Evolutionary conservation across 1,284 basidiomycete genomes (phyloP).

Genomic region (Mixia osmundae): DNA sequence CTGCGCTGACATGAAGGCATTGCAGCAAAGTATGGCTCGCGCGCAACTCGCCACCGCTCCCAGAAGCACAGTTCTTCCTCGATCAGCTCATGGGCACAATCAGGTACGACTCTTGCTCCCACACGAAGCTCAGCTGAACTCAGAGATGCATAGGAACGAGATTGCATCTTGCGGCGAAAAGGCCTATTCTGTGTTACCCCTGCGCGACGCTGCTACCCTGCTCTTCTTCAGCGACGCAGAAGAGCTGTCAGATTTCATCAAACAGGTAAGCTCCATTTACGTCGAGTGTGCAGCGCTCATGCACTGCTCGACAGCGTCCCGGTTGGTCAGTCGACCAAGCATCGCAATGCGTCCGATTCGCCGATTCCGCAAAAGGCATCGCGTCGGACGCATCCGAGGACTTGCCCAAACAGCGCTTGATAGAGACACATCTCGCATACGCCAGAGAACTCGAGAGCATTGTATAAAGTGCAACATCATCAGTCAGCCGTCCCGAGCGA

Average conservation of each 20-base stretch:
- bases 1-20: no score
- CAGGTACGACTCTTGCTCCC: constrained; percentile 27
- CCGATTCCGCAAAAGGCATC: constrained; percentile 36
- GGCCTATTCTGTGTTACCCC: constrained; percentile 62
- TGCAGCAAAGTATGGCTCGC: constrained; percentile 94
- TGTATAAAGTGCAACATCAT: no score
- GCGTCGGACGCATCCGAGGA: constrained; percentile 48
- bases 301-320: neutral
- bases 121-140: no score
- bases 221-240: constrained; percentile 61
- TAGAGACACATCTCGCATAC: constrained; percentile 45
- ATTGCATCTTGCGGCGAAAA: constrained; percentile 80
- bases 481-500: no score
- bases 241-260: constrained; percentile 51
- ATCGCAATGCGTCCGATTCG: constrained; percentile 20
- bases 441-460: constrained; percentile 71
- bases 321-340: constrained; percentile 23
- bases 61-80: constrained; percentile 75
- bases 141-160: constrained; percentile 39
- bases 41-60: constrained; percentile 31
- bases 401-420: constrained; percentile 57
- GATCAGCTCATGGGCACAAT: constrained; percentile 83
- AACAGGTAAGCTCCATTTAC: constrained; percentile 26
- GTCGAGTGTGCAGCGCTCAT: neutral
- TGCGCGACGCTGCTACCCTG: constrained; percentile 66